Evolutionary conservation across 805 yeast species (phyloP).

Genomic region (Yarrowia sp.): DNA sequence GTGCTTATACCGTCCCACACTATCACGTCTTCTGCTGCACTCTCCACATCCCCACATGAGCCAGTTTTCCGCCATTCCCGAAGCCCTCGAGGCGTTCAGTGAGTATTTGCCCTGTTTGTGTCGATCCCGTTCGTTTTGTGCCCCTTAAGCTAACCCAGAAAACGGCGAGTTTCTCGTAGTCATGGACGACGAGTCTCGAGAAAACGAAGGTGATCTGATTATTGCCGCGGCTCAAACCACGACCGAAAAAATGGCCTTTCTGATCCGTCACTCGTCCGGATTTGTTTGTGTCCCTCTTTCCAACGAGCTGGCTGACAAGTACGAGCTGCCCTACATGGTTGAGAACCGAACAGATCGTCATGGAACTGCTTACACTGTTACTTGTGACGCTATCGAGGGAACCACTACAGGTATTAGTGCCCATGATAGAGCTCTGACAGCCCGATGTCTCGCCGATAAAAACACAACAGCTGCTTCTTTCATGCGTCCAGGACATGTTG

Average conservation of each 20-base stretch:
- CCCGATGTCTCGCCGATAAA: conserved; percentile 63
- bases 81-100: conserved; percentile 68
- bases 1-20: too few species aligned
- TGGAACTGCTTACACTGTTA: conserved; percentile 94
- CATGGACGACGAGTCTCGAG: conserved; percentile 96
- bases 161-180: conserved; percentile 84
- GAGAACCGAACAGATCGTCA: conserved; percentile 71
- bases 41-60: conserved; percentile 7
- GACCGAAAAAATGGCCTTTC: conserved; percentile 86
- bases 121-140: too few species aligned
- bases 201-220: conserved; percentile 95
- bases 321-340: conserved; percentile 78
- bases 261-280: conserved; percentile 72
- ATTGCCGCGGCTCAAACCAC: conserved; percentile 84
- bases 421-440: conserved; percentile 85
- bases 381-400: conserved; percentile 80
- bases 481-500: conserved; percentile 88
- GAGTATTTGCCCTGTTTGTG: too few species aligned
- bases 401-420: conserved; percentile 98
- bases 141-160: conserved; percentile 34
- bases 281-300: conserved; percentile 90
- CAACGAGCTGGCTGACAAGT: conserved; percentile 68
- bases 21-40: too few species aligned
- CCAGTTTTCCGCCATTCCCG: conserved; percentile 54
- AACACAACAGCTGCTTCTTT: conserved; percentile 58